These are phyloP conservation scores for Aquilaria sinensis DNA, from an alignment of 345 rosid species.

Conservation along the genomic window DNA sequence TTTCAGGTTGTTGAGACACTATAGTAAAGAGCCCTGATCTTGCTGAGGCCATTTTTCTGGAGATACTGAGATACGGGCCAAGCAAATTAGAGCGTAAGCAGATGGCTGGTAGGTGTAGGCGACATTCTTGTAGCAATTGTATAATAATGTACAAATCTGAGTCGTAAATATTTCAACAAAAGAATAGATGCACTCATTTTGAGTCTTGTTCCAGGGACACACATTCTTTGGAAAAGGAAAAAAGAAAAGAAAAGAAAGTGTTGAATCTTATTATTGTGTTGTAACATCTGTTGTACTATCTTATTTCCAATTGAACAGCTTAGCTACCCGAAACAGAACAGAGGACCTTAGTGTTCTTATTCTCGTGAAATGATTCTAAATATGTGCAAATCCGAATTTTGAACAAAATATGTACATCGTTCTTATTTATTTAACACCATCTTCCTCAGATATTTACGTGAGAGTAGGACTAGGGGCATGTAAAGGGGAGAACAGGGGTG, in stretches of 20 bases:
- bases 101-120: slow-evolving; percentile 18
- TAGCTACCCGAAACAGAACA: neutral
- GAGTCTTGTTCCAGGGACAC: no score
- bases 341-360: neutral
- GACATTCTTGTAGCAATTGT: slow-evolving; percentile 20
- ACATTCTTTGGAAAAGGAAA: neutral
- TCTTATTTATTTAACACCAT: neutral
- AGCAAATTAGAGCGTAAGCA: slow-evolving; percentile 10
- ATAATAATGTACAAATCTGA: slow-evolving; percentile 14
- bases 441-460: slow-evolving; percentile 9
- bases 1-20: slow-evolving; percentile 25
- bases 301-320: neutral
- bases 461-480: slow-evolving; percentile 32
- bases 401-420: neutral
- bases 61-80: slow-evolving; percentile 12
- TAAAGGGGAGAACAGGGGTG: slow-evolving; percentile 40
- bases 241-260: neutral
- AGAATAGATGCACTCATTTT: neutral
- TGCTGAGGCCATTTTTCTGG: slow-evolving; percentile 18
- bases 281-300: neutral
- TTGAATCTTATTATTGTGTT: neutral
- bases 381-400: neutral
- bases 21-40: slow-evolving; percentile 14
- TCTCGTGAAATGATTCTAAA: no score
- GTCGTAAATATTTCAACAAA: slow-evolving; percentile 2